Evolutionary conservation across 1,284 basidiomycete species (phyloP).

Genomic region (Ceratobasidium sp.): DNA sequence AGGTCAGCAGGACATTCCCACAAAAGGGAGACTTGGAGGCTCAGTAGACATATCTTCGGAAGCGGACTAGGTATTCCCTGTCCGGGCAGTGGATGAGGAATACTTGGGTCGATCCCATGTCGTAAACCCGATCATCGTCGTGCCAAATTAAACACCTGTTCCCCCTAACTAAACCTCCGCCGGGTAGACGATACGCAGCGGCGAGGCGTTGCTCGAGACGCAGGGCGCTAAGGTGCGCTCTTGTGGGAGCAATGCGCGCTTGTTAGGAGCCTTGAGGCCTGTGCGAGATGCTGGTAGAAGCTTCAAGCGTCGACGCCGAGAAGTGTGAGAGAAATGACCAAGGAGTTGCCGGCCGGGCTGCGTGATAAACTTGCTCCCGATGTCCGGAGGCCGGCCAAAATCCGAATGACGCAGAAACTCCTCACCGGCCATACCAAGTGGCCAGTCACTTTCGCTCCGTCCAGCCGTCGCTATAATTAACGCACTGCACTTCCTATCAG

Average conservation of each 20-base stretch:
- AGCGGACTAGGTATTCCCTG: neutral
- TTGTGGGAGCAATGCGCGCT: neutral
- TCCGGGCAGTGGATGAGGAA: neutral
- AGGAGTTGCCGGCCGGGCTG: neutral
- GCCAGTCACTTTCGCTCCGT: too few relatives aligned
- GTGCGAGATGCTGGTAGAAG: neutral
- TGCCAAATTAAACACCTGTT: conserved; percentile 30
- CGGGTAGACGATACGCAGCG: neutral
- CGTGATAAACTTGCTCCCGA: neutral
- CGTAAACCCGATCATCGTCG: conserved; percentile 32
- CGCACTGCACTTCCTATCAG: conserved; percentile 6
- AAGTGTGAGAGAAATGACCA: neutral
- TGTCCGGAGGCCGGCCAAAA: conserved; percentile 23
- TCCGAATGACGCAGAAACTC: too few relatives aligned
- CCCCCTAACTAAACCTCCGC: conserved; percentile 24
- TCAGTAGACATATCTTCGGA: conserved; percentile 12
- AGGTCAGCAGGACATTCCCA: conserved; percentile 11
- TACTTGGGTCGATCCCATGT: conserved; percentile 23
- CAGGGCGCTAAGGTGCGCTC: conserved; percentile 26
- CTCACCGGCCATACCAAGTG: too few relatives aligned
- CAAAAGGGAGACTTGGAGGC: conserved; percentile 1
- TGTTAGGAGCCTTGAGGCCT: neutral
- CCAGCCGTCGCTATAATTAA: too few relatives aligned
- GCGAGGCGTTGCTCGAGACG: conserved; percentile 8
- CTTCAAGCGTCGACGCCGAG: neutral